Base-by-base conservation (phyloP, 495 filamentous ascomycete species). In the Penicillium alfredii region DNA sequence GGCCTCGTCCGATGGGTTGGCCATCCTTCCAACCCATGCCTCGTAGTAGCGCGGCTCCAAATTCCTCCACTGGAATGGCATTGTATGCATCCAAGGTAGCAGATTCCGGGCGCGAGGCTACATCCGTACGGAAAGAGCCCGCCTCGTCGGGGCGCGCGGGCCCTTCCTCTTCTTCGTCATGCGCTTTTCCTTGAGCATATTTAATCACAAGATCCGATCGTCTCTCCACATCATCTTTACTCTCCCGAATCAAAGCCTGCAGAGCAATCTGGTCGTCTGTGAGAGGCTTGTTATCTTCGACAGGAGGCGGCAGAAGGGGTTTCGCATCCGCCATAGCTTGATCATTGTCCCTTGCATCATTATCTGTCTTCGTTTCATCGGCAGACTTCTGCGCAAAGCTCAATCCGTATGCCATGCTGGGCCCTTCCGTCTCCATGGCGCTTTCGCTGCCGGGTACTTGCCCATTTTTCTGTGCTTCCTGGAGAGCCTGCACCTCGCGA, bases 1-100 rank as follows among this genome's bases (percentile, higher is more conserved):
- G 64, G 8, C 75, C 71, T 53, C 74, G 72, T 5, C 79, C 81
- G 16, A 86, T 64, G 13, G 72, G 60, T 40, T 90, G 77, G 1
- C 89, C 90, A 40, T 95, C 86, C 51, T 84, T 84, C 90, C 89
- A 96, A 4, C 92, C 92, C 80, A 95, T 93, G 8, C 87, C 86
- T 5, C 86, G 76, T 16, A 99, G 72, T 33, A 97, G 62, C 2
- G 86, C 86, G 14, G 85, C 81, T 20, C 90, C 92, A 49, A 97
- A 99, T 40, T 94, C 86, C 41, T 96, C 92, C 22, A 97, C 86
- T 0, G 93, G 90, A 8, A 94, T 76, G 3, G 81, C 77, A 17
- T 77, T 80, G 61, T 99, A 99, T 47, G 90, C 86, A 29, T 87
- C 86, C 14, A 92, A 64, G 0, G 76, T 81, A 2, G 88, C 80